Conservation (phyloP, 2,329 filamentous ascomycete species). For the Cladosporium sp. region DNA sequence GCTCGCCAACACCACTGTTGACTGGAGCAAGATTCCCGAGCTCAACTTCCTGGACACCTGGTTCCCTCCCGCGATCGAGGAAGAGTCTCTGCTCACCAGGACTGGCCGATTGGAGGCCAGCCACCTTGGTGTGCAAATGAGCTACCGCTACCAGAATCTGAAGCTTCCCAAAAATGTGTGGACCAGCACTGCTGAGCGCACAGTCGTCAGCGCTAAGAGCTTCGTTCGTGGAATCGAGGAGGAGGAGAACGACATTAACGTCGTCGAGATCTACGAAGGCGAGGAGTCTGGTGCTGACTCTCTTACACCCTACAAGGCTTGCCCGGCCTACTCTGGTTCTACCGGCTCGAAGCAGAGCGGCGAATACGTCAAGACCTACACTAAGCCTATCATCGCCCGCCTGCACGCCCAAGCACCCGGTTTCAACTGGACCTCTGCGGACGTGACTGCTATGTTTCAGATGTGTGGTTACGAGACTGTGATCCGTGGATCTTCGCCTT, state of each 20-base stretch:
- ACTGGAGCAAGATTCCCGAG: constrained; percentile 54
- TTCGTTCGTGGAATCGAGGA: constrained; percentile 56
- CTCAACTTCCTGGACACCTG: constrained; percentile 56
- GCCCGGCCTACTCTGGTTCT: constrained; percentile 58
- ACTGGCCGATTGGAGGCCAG: constrained; percentile 59
- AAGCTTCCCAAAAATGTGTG: constrained; percentile 54
- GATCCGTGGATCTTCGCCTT: constrained; percentile 60
- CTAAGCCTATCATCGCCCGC: constrained; percentile 56
- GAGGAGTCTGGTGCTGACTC: constrained; percentile 56
- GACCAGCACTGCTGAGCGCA: constrained; percentile 61
- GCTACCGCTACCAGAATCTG: constrained; percentile 55
- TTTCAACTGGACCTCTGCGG: constrained; percentile 61
- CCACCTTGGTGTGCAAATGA: constrained; percentile 55
- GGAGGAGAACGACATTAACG: constrained; percentile 50
- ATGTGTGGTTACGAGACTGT: constrained; percentile 70
- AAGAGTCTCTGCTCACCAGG: constrained; percentile 57
- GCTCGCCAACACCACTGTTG: constrained; percentile 54
- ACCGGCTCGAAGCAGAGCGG: constrained; percentile 51
- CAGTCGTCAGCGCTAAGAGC: constrained; percentile 54
- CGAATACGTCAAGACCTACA: constrained; percentile 48
- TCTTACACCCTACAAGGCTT: constrained; percentile 62
- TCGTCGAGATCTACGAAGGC: constrained; percentile 55
- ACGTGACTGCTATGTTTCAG: constrained; percentile 64
- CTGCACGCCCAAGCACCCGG: constrained; percentile 49
- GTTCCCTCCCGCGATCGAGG: constrained; percentile 50